These are phyloP conservation scores for Firmiana major DNA, from an alignment of 345 rosid species.

Conservation along the genomic window DNA sequence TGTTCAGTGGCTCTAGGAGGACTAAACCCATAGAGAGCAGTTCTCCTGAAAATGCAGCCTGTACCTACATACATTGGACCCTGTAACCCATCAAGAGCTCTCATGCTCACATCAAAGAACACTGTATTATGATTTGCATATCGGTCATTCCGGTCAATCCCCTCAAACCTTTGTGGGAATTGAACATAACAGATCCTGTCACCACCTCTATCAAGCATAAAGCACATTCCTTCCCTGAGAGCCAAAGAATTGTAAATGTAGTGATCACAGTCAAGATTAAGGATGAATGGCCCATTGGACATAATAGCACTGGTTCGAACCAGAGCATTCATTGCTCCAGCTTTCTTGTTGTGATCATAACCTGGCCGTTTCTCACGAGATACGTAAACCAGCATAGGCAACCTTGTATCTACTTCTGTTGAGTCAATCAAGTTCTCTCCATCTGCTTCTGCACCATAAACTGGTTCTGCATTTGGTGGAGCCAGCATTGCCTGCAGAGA, in stretches of 20 bases:
- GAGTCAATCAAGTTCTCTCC: slow-evolving; percentile 45
- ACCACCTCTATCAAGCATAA: slow-evolving; percentile 67
- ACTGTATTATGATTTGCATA: slow-evolving; percentile 63
- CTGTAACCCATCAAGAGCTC: slow-evolving; percentile 62
- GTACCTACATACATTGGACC: slow-evolving; percentile 69
- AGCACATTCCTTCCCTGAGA: slow-evolving; percentile 66
- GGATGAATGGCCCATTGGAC: slow-evolving; percentile 68
- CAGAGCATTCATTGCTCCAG: slow-evolving; percentile 67
- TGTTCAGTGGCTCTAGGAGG: slow-evolving; percentile 77
- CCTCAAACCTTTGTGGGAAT: slow-evolving; percentile 67
- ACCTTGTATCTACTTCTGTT: slow-evolving; percentile 53
- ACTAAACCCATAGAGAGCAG: slow-evolving; percentile 61
- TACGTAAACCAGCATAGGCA: slow-evolving; percentile 61
- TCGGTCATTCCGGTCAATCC: slow-evolving; percentile 58
- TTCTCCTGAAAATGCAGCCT: slow-evolving; percentile 62
- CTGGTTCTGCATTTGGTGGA: slow-evolving; percentile 71
- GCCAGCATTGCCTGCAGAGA: slow-evolving; percentile 67
- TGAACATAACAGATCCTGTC: slow-evolving; percentile 58
- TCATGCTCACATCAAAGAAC: slow-evolving; percentile 65
- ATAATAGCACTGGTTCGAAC: slow-evolving; percentile 64
- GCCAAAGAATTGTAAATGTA: slow-evolving; percentile 58
- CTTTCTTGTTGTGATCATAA: slow-evolving; percentile 71
- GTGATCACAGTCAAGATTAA: slow-evolving; percentile 67
- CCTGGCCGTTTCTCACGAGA: slow-evolving; percentile 62
- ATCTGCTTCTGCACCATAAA: slow-evolving; percentile 54